A percentile compares a stretch with the other conserved stretches of the same genome.
Conservation (phyloP, 164 flowering plant species). For the Vitis rotundifolia region DNA sequence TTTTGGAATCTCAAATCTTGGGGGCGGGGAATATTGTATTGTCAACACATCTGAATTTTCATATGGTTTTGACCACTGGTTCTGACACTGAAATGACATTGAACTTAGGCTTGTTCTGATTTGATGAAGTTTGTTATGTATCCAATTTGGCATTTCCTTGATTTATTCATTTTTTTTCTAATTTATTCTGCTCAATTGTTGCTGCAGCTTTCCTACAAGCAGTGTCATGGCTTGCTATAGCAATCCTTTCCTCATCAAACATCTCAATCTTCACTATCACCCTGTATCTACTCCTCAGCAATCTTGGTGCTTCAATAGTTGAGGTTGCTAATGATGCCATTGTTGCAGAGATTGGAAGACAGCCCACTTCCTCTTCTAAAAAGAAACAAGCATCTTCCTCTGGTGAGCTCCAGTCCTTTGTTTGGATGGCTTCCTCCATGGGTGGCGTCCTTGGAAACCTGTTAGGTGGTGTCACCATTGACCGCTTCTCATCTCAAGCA, state of each 20-base stretch:
- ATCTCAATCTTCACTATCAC: constrained; percentile 55
- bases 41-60: no score
- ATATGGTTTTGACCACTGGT: no score
- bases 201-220: constrained; percentile 87
- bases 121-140: neutral
- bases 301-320: constrained; percentile 89
- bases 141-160: neutral
- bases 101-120: neutral
- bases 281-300: constrained; percentile 74
- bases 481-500: constrained; percentile 42
- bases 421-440: constrained; percentile 67
- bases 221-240: constrained; percentile 82
- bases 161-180: neutral
- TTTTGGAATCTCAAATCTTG: no score
- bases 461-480: constrained; percentile 60
- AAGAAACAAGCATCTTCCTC: constrained; percentile 42
- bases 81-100: no score
- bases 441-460: constrained; percentile 94
- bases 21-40: no score
- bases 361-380: constrained; percentile 30
- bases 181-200: constrained; percentile 4
- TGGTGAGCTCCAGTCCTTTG: constrained; percentile 86
- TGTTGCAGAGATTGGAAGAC: constrained; percentile 84
- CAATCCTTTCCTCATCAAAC: constrained; percentile 48
- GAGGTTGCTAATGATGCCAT: constrained; percentile 98